phyloP scores from a whole-genome alignment of 208 protist genomes.

The Trypanosomatidae sp. region DNA sequence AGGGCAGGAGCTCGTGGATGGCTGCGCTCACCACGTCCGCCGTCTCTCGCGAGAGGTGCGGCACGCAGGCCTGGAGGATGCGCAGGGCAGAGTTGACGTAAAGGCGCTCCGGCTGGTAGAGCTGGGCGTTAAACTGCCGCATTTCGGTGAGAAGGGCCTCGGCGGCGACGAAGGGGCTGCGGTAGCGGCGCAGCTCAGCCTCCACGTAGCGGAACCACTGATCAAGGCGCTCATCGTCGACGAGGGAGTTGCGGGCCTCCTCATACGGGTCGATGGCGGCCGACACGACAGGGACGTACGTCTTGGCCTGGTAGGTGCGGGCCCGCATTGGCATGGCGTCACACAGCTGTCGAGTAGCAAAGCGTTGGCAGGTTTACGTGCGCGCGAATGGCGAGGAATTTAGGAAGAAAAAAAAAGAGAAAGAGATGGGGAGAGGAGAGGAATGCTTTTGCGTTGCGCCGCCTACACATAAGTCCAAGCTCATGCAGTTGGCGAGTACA shows the following conservation, averaged over 20 bases:
- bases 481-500: too few relatives aligned
- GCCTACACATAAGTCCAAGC: too few relatives aligned
- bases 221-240: conserved; percentile 45
- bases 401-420: too few relatives aligned
- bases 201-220: conserved; percentile 67
- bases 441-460: too few relatives aligned
- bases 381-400: too few relatives aligned
- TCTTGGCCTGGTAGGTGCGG: conserved; percentile 21
- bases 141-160: conserved; percentile 73
- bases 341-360: too few relatives aligned
- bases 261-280: conserved; percentile 79
- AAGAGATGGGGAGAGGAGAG: too few relatives aligned
- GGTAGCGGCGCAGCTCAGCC: conserved; percentile 51
- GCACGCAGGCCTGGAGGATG: conserved; percentile 67
- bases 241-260: conserved; percentile 24
- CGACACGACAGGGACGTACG: conserved; percentile 34
- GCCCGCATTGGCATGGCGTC: not conserved
- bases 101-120: conserved; percentile 52
- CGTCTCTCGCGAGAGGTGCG: conserved; percentile 39
- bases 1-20: conserved; percentile 73
- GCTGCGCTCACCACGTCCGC: conserved; percentile 52
- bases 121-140: conserved; percentile 32
- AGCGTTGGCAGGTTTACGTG: too few relatives aligned
- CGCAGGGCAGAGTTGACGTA: conserved; percentile 67
- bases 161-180: conserved; percentile 84